phyloP scores from a whole-genome alignment of 1,284 basidiomycete species.

The Ustilago esculenta region DNA sequence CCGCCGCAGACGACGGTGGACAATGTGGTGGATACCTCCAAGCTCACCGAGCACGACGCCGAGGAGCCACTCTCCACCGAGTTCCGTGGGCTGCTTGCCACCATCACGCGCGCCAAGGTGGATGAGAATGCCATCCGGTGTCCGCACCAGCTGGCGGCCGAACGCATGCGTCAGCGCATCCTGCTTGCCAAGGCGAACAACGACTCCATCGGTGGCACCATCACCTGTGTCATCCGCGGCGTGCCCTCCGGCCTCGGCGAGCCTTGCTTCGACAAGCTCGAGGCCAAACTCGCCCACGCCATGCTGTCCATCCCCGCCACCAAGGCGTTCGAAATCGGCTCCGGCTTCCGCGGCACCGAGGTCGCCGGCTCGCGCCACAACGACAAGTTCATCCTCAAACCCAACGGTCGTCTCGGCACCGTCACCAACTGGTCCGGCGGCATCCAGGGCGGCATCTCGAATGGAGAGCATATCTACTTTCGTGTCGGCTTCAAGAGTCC shows the following conservation, averaged over 20 bases:
- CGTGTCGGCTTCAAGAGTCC: conserved; percentile 97
- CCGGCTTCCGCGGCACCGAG: conserved; percentile 94
- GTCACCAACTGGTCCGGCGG: conserved; percentile 96
- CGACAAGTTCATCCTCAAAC: conserved; percentile 81
- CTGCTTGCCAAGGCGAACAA: conserved; percentile 87
- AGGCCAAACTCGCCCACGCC: conserved; percentile 93
- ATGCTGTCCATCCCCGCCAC: conserved; percentile 99
- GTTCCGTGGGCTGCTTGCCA: conserved; percentile 81
- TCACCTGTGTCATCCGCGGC: conserved; percentile 93
- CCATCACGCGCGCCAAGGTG: conserved; percentile 85
- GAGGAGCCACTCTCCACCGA: conserved; percentile 84
- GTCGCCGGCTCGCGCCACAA: conserved; percentile 93
- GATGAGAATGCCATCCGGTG: conserved; percentile 89
- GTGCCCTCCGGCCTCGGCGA: conserved; percentile 92
- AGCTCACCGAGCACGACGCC: conserved; percentile 75
- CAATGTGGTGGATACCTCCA: conserved; percentile 68
- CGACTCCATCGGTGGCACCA: conserved; percentile 96
- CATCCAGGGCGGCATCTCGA: conserved; percentile 96
- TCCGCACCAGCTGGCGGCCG: conserved; percentile 86
- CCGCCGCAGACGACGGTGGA: conserved; percentile 62
- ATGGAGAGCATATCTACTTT: conserved; percentile 98
- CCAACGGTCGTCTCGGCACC: conserved; percentile 81
- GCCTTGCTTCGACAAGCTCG: conserved; percentile 98
- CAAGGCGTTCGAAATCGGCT: conserved; percentile 97
- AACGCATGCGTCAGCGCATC: conserved; percentile 92